Evolutionary conservation across 139 green algal species (phyloP).

Genomic region (Micractinium sp.): DNA sequence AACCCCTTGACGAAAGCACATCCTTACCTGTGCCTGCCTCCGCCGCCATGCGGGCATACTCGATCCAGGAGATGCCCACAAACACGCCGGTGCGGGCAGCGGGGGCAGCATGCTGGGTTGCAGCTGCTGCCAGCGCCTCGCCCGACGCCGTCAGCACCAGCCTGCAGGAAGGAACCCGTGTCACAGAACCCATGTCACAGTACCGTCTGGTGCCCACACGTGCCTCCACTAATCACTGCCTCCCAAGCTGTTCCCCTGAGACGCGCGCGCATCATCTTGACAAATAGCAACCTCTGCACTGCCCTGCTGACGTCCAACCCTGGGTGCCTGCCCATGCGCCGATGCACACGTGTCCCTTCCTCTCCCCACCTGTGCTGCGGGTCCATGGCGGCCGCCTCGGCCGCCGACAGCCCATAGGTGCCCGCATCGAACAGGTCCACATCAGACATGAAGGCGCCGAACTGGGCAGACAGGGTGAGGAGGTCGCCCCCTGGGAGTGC

Average conservation of each 20-base stretch:
- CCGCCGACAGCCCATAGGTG: conserved; percentile 58
- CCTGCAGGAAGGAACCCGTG: conserved; percentile 13
- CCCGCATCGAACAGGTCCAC: conserved; percentile 68
- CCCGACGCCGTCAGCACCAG: conserved; percentile 72
- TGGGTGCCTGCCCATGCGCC: background rate
- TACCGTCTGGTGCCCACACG: too few relatives aligned
- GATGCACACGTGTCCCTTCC: background rate
- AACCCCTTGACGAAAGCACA: too few relatives aligned
- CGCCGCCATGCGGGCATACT: conserved; percentile 75
- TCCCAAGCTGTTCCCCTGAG: background rate
- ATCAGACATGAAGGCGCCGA: conserved; percentile 55
- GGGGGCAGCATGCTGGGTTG: background rate
- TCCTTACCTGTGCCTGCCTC: conserved; percentile 32
- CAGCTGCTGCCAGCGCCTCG: conserved; percentile 22
- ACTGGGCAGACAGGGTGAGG: conserved; percentile 44
- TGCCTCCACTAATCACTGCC: too few relatives aligned
- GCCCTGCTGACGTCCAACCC: background rate
- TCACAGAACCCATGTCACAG: background rate
- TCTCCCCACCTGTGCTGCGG: conserved; percentile 72
- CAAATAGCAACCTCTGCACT: too few relatives aligned
- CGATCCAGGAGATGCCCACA: conserved; percentile 63
- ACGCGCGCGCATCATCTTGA: background rate
- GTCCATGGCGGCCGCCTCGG: conserved; percentile 75
- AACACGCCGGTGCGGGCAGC: conserved; percentile 45
- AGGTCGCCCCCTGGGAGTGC: conserved; percentile 11